Evolutionary conservation across 2,329 filamentous ascomycete genomes (phyloP).

Genomic region (Calonectria ilicicola): DNA sequence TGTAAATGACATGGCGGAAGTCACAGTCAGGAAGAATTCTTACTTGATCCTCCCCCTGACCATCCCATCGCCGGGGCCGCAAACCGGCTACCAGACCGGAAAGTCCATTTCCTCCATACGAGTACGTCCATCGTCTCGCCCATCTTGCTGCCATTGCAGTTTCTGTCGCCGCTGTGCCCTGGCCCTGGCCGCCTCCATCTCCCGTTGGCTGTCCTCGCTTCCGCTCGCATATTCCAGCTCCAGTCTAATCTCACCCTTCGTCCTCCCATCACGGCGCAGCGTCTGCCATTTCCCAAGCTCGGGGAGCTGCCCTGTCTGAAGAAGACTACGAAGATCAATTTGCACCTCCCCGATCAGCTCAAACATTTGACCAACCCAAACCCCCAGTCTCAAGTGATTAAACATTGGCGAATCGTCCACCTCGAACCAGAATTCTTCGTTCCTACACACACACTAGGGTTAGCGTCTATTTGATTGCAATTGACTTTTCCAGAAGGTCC

Average conservation of each 20-base stretch:
- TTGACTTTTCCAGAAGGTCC: constrained; percentile 21
- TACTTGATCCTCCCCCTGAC: constrained; percentile 4
- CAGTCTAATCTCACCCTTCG: constrained; percentile 34
- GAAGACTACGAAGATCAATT: constrained; percentile 39
- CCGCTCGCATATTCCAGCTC: constrained; percentile 33
- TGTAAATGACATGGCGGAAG: constrained; percentile 7
- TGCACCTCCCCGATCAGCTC: constrained; percentile 41
- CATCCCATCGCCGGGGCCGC: not conserved
- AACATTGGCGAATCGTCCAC: constrained; percentile 43
- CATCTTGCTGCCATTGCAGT: constrained; percentile 29
- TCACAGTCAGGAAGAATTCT: constrained; percentile 9
- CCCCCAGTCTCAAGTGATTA: constrained; percentile 39
- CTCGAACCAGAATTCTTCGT: constrained; percentile 41
- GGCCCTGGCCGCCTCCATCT: constrained; percentile 31
- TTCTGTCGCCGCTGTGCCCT: constrained; percentile 31
- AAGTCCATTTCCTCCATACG: constrained; percentile 41
- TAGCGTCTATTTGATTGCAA: constrained; percentile 27
- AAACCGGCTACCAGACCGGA: constrained; percentile 35
- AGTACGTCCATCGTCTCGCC: constrained; percentile 34
- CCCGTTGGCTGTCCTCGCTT: constrained; percentile 35
- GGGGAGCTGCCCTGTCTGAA: constrained; percentile 32
- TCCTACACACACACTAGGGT: constrained; percentile 37
- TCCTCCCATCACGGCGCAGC: constrained; percentile 32
- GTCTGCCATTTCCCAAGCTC: constrained; percentile 37
- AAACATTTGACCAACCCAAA: constrained; percentile 42